These are phyloP conservation scores for Botrytis byssoidea DNA, from an alignment of 2,329 filamentous ascomycete species.

Conservation along the genomic window DNA sequence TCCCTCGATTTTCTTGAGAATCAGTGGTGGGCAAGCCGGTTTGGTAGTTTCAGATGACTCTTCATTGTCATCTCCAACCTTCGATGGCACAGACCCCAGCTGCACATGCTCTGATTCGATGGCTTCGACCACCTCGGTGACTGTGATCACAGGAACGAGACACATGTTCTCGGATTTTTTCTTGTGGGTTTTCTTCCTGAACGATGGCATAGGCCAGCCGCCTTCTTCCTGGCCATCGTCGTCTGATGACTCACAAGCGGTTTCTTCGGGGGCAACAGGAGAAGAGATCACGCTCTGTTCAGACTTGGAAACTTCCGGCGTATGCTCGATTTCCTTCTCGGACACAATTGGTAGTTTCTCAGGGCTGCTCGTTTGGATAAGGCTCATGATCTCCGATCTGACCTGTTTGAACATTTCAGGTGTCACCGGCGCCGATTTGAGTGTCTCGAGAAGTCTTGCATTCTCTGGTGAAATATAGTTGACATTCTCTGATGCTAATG, in stretches of 20 bases:
- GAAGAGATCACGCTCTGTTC: neutral
- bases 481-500: neutral
- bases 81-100: neutral
- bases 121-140: neutral
- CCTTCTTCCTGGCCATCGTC: neutral
- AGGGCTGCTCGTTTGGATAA: neutral
- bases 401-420: neutral
- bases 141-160: neutral
- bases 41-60: neutral
- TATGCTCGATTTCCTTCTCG: too few relatives aligned
- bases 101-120: neutral
- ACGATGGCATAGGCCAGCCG: neutral
- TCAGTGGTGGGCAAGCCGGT: neutral
- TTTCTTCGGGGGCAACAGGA: too few relatives aligned
- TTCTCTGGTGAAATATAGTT: neutral
- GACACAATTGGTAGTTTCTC: accelerated
- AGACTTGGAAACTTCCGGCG: neutral
- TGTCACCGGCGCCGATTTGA: neutral
- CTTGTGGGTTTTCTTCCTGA: neutral
- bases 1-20: neutral
- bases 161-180: neutral
- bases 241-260: neutral
- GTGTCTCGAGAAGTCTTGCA: neutral
- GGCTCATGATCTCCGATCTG: neutral
- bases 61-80: neutral